A percentile compares a stretch with the other conserved stretches of the same genome.
Conservation (phyloP, 202 grass and related monocot species). For the Hordeum pubiflorum region DNA sequence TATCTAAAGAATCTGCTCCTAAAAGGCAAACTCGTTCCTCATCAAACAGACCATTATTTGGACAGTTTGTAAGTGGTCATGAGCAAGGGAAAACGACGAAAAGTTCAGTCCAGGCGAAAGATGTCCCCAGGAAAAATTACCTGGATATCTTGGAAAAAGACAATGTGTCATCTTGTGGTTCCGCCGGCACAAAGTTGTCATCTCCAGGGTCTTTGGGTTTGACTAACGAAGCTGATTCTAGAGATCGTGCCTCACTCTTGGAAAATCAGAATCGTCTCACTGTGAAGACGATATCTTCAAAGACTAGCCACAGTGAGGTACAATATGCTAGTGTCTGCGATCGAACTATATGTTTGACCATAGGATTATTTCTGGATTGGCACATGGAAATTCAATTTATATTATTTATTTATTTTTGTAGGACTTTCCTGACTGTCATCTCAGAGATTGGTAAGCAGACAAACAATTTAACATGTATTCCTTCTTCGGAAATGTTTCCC, state of each 20-base stretch:
- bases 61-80: not conserved
- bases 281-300: constrained; percentile 15
- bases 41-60: constrained; percentile 11
- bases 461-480: not conserved
- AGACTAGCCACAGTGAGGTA: constrained; percentile 37
- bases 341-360: constrained; percentile 6
- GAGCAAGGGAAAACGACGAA: constrained; percentile 26
- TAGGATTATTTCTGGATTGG: constrained; percentile 9
- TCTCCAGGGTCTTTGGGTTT: constrained; percentile 44
- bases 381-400: not conserved
- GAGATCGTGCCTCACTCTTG: constrained; percentile 28
- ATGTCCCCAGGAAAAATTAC: constrained; percentile 37
- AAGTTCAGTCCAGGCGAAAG: constrained; percentile 9
- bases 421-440: constrained; percentile 33
- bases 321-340: not conserved
- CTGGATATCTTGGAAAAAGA: constrained; percentile 46
- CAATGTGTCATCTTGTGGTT: constrained; percentile 80
- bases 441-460: constrained; percentile 54
- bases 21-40: constrained; percentile 24
- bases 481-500: not conserved
- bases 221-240: constrained; percentile 41
- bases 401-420: constrained; percentile 32
- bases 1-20: constrained; percentile 23
- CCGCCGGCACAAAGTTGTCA: constrained; percentile 45
- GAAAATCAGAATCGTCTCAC: constrained; percentile 33